Evolutionary conservation across 129 eudicot genomes (phyloP), one percentile per base, ranked within the genome.

Genomic region (Lactuca sativa): DNA sequence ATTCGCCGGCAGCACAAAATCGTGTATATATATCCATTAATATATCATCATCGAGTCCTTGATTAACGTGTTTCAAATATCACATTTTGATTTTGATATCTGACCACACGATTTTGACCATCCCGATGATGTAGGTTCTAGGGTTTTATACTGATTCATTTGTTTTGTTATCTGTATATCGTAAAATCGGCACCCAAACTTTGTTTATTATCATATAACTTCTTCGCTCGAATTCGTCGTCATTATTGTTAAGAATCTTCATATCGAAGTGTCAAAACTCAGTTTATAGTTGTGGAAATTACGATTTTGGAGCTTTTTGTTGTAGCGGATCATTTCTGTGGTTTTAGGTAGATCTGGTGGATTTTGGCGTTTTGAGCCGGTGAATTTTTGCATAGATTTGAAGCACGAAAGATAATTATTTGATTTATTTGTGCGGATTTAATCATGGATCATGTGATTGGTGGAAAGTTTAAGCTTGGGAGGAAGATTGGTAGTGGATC

Each of bases 401-500:
- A 18, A 37, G 53, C 2, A 16, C 7, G 49, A 44, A 8, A 15
- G 48, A 56, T 17, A 14, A 51, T 17, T 15, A 34, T 38, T 17
- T 17, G 64, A 40, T 56, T 55, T 56, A 5, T 5, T 56, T 17
- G 51, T 62, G 31, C 66, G 34, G 55, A 33, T 65, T 70, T 7
- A 68, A 67, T 21, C 32, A 90, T 87, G 97, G 97, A 90, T 77
- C 87, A 79, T 83, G 95, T 90, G 33, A 62, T 90, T 81, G 97
- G 95, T 79, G 97, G 97, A 17, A 90, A 85, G 86, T 90, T 82
- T 70, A 90, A 85, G 86, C 92, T 90, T 51, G 97, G 97, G 67
- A 80, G 95, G 59, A 90, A 90, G 86, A 85, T 90, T 85, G 97
- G 97, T 12, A 86, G 91, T 74, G 97, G 97, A 78, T 90, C 95